Evolutionary conservation across 495 filamentous ascomycete genomes (phyloP), one percentile per base, ranked within the genome.

Genomic region (Penicillium alfredii): DNA sequence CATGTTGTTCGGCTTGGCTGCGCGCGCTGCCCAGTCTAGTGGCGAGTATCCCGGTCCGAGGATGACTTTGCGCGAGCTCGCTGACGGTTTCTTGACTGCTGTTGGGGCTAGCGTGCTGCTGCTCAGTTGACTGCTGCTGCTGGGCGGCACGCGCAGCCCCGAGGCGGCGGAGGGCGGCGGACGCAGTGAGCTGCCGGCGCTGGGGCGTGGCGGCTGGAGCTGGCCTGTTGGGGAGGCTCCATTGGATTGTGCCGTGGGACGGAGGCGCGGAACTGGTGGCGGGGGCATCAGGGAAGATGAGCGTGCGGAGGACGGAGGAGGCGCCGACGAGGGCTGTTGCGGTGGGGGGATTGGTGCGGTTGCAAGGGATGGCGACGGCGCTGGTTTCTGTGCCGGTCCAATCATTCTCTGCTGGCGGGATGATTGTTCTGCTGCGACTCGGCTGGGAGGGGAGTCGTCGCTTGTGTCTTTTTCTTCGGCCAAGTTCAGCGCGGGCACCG

Each of bases 1-100:
- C 45, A 85, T 78, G 29, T 73, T 73, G 4, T 69, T 64, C 3
- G 84, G 81, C 32, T 74, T 69, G n/a, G 68, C 64, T 2, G 77
- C 71, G 1, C 93, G 75, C 9, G 79, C 76, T 16, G 92, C 92
- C 92, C 92, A 98, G 72, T 98, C 92, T 4, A 98, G 80, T 0
- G 92, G 92, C 1, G 84, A 90, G 68, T 84, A 88, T 23, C 92
- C 92, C 0, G 92, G 92, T 19, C 77, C 70, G 20, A 98, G 80
- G 10, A 81, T 64, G 13, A 94, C 85, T 46, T 84, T 78, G 38
- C 23, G 23, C 23, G 23, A 8, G 23, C 64, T 51, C 24, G 69
- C 47, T 35, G 69, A 49, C 24, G 55, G 46, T 46, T 68, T 49
- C 38, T 63, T 60, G 24, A 67, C 42, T 0, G 63, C 55, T 10